phyloP scores from a whole-genome alignment of 2,329 filamentous ascomycete genomes.

The Falciphora oryzae region DNA sequence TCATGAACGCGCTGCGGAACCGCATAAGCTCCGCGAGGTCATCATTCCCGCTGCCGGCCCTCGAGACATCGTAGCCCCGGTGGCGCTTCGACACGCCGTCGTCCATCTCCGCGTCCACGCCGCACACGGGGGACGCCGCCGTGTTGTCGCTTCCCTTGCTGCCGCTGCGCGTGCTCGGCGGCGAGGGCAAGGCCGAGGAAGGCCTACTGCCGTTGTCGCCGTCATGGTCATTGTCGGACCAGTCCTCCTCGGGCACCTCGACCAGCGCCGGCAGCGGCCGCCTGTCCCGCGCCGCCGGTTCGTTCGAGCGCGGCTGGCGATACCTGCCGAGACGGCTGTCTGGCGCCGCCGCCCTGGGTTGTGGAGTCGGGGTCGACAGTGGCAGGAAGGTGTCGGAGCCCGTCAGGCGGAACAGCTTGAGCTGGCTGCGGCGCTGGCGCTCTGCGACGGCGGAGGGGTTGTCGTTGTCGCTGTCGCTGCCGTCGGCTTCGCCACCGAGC shows the following conservation, averaged over 20 bases:
- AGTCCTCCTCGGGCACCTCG: neutral
- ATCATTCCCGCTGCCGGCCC: neutral
- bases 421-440: constrained; percentile 1
- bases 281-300: too few relatives aligned
- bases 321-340: too few relatives aligned
- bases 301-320: too few relatives aligned
- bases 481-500: too few relatives aligned
- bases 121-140: neutral
- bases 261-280: neutral
- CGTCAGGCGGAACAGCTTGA: constrained; percentile 4
- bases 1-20: constrained; percentile 1
- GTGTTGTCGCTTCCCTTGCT: neutral
- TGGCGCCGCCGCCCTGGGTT: too few relatives aligned
- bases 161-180: neutral
- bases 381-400: constrained; percentile 1
- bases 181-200: too few relatives aligned
- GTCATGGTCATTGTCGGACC: too few relatives aligned
- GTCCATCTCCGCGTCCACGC: neutral
- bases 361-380: neutral
- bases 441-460: neutral
- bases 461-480: too few relatives aligned
- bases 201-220: neutral
- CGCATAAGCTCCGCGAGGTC: neutral
- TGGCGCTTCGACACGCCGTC: neutral
- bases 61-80: too few relatives aligned